phyloP scores from a whole-genome alignment of 768 basidiomycete genomes.

The Suillus spraguei region DNA sequence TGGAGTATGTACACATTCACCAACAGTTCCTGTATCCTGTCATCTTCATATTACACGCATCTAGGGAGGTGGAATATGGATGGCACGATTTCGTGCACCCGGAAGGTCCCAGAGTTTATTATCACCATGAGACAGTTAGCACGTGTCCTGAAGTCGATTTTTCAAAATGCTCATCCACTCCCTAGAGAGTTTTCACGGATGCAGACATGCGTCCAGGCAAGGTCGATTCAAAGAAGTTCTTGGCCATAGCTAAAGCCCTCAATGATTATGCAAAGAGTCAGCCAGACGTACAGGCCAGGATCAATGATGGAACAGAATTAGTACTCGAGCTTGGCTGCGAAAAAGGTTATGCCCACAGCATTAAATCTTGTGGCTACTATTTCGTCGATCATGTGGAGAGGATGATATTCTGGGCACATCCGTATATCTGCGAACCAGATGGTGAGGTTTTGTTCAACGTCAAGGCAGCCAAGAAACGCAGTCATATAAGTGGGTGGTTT shows the following conservation, averaged over 20 bases:
- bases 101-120: slow-evolving; percentile 31
- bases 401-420: slow-evolving; percentile 16
- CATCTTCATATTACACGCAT: neutral
- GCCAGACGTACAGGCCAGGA: neutral
- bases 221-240: neutral
- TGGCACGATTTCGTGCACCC: slow-evolving; percentile 42
- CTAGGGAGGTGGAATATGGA: slow-evolving; percentile 15
- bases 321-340: slow-evolving; percentile 10
- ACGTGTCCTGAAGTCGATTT: neutral
- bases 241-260: neutral
- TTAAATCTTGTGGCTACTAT: slow-evolving; percentile 15
- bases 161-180: neutral
- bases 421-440: slow-evolving; percentile 5
- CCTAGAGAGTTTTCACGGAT: slow-evolving; percentile 17
- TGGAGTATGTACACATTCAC: neutral
- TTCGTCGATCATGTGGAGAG: slow-evolving; percentile 12
- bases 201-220: slow-evolving; percentile 8
- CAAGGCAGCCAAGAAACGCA: slow-evolving; percentile 14
- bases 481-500: slow-evolving; percentile 16
- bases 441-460: slow-evolving; percentile 11
- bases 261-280: neutral
- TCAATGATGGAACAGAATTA: slow-evolving; percentile 4
- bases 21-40: neutral
- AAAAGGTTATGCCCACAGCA: neutral
- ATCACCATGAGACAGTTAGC: slow-evolving; percentile 23